A percentile compares a stretch with the other conserved stretches of the same genome.
Conservation (phyloP, 345 rosid genomes). For the Mallotus nudiflorus region DNA sequence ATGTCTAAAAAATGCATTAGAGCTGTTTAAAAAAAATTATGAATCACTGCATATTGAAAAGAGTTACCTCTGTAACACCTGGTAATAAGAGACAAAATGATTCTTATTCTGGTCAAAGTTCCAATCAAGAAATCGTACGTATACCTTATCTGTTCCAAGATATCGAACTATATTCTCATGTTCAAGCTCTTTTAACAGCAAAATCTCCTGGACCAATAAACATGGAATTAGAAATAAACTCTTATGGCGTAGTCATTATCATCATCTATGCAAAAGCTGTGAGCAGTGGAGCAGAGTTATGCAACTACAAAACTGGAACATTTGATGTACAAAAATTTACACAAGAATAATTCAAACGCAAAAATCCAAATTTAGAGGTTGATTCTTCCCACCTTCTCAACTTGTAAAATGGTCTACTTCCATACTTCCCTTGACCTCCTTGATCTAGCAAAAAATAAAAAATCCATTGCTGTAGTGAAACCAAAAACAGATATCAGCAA, state of each 20-base stretch:
- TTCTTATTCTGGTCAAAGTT: neutral
- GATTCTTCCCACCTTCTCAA: conserved; percentile 27
- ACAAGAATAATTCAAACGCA: neutral
- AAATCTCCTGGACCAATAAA: conserved; percentile 28
- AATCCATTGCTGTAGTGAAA: conserved; percentile 25
- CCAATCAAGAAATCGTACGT: neutral
- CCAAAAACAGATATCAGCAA: neutral
- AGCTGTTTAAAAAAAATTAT: too few species aligned
- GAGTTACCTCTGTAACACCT: too few species aligned
- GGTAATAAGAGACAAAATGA: too few species aligned
- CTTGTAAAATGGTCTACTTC: conserved; percentile 27
- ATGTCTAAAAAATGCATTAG: too few species aligned
- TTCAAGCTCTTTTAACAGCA: conserved; percentile 24
- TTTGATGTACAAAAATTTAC: neutral
- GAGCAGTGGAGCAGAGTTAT: neutral
- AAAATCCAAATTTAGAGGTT: neutral
- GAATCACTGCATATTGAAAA: too few species aligned
- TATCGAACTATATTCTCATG: conserved; percentile 32
- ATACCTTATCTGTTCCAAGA: conserved; percentile 33
- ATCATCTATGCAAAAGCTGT: neutral
- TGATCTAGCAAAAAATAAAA: conserved; percentile 35
- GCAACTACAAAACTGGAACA: neutral
- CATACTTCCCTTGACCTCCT: conserved; percentile 31
- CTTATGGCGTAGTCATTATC: neutral
- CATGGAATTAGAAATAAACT: neutral